Evolutionary conservation across 2,329 filamentous ascomycete species (phyloP).

Genomic region (Cercospora sp.): DNA sequence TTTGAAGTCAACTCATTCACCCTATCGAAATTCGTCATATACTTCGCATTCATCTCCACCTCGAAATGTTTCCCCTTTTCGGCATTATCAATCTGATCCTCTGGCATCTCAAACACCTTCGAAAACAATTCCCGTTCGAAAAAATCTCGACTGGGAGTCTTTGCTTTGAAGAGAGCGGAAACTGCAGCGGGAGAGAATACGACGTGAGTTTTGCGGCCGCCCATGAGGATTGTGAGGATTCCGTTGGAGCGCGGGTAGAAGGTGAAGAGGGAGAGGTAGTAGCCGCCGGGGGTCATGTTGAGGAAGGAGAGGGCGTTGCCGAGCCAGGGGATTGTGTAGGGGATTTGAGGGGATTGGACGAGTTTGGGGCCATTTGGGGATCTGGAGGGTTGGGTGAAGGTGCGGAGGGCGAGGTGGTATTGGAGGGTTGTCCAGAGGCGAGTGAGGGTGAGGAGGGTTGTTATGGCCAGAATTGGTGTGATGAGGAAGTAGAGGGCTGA

Average conservation of each 20-base stretch:
- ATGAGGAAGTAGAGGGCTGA: neutral
- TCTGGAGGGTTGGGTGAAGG: constrained; percentile 11
- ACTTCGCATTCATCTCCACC: constrained; percentile 33
- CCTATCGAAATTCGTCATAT: constrained; percentile 33
- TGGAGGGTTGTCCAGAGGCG: constrained; percentile 28
- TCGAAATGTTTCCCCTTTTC: constrained; percentile 28
- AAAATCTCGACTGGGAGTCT: constrained; percentile 27
- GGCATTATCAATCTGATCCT: constrained; percentile 29
- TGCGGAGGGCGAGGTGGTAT: constrained; percentile 26
- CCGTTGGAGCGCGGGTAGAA: constrained; percentile 32
- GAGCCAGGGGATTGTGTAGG: constrained; percentile 35
- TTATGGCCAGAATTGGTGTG: constrained; percentile 20
- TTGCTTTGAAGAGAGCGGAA: constrained; percentile 34
- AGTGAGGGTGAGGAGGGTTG: constrained; percentile 17
- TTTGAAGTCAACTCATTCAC: constrained; percentile 37
- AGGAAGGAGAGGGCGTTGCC: constrained; percentile 35
- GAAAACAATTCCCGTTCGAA: constrained; percentile 33
- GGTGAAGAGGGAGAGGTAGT: constrained; percentile 32
- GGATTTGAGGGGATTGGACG: constrained; percentile 31
- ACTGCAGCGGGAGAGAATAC: constrained; percentile 30
- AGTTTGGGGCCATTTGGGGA: constrained; percentile 17
- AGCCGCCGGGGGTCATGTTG: constrained; percentile 29
- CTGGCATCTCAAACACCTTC: constrained; percentile 31
- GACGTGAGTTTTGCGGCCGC: constrained; percentile 33
- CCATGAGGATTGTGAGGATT: constrained; percentile 35